Evolutionary conservation across 2,329 filamentous ascomycete genomes (phyloP).

Genomic region (Cordyceps tenuipes): DNA sequence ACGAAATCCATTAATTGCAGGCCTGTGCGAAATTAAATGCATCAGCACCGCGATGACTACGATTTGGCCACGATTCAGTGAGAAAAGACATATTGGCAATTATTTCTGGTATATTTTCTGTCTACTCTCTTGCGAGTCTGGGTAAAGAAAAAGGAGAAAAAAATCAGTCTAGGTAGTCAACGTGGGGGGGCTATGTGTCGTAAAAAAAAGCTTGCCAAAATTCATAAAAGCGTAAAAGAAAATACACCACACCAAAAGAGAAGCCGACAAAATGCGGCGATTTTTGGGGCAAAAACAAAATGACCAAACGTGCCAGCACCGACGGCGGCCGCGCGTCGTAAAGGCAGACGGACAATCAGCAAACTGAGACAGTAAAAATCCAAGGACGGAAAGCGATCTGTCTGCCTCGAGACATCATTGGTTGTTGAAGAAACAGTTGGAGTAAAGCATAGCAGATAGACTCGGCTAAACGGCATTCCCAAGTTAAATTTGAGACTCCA

Average conservation of each 20-base stretch:
- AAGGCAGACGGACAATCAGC: neutral
- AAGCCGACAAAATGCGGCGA: neutral
- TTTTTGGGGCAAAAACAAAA: neutral
- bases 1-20: neutral
- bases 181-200: constrained; percentile 1
- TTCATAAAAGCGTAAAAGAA: neutral
- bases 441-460: neutral
- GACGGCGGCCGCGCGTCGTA: neutral
- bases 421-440: neutral
- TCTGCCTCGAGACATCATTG: neutral
- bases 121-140: constrained; percentile 4
- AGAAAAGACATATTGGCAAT: neutral
- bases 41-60: too few species aligned
- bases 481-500: neutral
- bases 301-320: neutral
- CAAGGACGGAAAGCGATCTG: neutral
- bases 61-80: too few species aligned
- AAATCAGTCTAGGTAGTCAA: constrained; percentile 1
- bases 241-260: neutral
- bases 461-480: neutral
- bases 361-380: neutral
- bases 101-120: neutral
- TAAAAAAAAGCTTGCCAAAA: constrained; percentile 2
- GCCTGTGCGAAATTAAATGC: neutral
- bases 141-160: neutral